Conservation (phyloP, 1,284 basidiomycete species). For the Moesziomyces globuligerus region DNA sequence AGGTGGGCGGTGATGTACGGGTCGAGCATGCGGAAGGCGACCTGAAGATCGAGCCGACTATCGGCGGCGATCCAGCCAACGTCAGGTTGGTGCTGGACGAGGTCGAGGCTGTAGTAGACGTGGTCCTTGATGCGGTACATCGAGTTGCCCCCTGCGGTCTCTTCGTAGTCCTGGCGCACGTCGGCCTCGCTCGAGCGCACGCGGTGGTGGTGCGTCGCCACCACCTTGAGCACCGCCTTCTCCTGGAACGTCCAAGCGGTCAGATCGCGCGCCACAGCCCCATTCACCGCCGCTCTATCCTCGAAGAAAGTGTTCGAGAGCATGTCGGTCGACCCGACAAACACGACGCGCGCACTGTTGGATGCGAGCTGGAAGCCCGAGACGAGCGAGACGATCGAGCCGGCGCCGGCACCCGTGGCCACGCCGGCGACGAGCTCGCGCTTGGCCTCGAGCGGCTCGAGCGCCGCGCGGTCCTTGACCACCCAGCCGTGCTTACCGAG, state of each 20-base stretch:
- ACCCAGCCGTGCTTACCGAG: constrained; percentile 43
- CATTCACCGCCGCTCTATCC: constrained; percentile 72
- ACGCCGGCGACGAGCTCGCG: constrained; percentile 46
- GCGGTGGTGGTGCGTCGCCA: constrained; percentile 78
- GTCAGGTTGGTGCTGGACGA: constrained; percentile 75
- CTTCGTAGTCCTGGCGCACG: constrained; percentile 62
- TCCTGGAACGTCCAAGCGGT: constrained; percentile 92
- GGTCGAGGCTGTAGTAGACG: constrained; percentile 76
- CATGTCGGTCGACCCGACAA: constrained; percentile 82
- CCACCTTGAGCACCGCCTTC: constrained; percentile 80
- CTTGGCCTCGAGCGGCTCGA: constrained; percentile 44
- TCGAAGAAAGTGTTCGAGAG: constrained; percentile 71
- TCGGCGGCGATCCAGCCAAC: constrained; percentile 78
- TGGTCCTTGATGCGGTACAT: constrained; percentile 88
- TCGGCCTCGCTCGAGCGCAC: constrained; percentile 70
- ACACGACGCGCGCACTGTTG: constrained; percentile 78
- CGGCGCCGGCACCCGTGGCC: constrained; percentile 11
- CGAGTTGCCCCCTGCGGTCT: constrained; percentile 69
- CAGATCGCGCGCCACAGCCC: constrained; percentile 78
- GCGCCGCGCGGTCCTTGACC: constrained; percentile 25
- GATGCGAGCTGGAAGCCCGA: constrained; percentile 87
- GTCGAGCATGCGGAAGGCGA: constrained; percentile 98
- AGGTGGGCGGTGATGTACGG: constrained; percentile 68
- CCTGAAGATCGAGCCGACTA: constrained; percentile 79
- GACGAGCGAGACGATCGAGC: constrained; percentile 72